A percentile compares a stretch with the other conserved stretches of the same genome.
Conservation (phyloP, 1,284 basidiomycete genomes). For the Ustilago tritici region DNA sequence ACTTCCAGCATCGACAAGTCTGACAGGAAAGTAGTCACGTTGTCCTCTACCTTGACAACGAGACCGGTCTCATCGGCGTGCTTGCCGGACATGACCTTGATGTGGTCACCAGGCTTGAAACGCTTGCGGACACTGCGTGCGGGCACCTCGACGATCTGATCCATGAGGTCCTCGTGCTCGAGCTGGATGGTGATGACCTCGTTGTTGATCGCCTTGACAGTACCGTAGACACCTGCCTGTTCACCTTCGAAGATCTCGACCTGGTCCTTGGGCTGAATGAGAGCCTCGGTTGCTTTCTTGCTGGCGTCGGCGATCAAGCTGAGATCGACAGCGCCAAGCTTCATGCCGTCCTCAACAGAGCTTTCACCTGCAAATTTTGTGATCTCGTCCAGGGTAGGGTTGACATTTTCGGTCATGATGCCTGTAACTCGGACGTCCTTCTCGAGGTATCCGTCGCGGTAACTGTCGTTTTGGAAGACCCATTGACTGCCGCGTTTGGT, state of each 20-base stretch:
- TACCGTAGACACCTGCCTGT: conserved; percentile 90
- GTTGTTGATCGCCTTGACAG: conserved; percentile 86
- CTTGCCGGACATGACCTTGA: conserved; percentile 96
- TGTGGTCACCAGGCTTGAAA: conserved; percentile 96
- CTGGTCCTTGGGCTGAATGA: conserved; percentile 96
- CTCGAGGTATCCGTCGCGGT: conserved; percentile 92
- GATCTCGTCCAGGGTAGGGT: conserved; percentile 95
- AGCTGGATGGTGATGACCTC: conserved; percentile 86
- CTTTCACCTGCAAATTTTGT: conserved; percentile 81
- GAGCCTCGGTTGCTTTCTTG: conserved; percentile 84
- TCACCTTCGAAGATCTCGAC: conserved; percentile 98
- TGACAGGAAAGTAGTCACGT: conserved; percentile 95
- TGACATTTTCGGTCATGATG: conserved; percentile 87
- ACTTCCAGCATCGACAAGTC: conserved; percentile 97
- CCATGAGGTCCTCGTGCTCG: conserved; percentile 82
- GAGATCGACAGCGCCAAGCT: conserved; percentile 75
- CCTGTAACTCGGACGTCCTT: conserved; percentile 91
- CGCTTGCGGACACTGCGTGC: conserved; percentile 90
- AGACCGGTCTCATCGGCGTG: conserved; percentile 95
- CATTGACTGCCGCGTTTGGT: conserved; percentile 56
- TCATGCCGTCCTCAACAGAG: conserved; percentile 52
- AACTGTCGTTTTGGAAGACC: conserved; percentile 89
- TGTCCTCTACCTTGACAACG: conserved; percentile 84
- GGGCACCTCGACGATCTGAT: conserved; percentile 83
- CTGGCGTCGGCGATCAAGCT: conserved; percentile 89